These are phyloP conservation scores for Penicillium riverlandense DNA, from an alignment of 495 filamentous ascomycete species.

Conservation along the genomic window DNA sequence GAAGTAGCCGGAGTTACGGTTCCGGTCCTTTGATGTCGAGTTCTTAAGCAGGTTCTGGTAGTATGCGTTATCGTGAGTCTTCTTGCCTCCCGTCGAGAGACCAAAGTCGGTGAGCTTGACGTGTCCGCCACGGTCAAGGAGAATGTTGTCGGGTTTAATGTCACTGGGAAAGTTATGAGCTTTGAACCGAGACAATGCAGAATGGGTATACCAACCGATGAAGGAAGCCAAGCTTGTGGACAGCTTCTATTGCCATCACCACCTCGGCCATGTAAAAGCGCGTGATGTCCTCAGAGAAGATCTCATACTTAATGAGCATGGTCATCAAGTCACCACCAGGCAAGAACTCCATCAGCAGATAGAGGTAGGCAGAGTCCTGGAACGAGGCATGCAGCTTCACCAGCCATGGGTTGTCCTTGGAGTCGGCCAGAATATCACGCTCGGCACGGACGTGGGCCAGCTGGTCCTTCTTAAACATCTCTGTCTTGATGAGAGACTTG, in stretches of 20 bases:
- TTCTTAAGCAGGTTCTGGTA: slow-evolving; percentile 93
- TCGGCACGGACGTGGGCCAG: slow-evolving; percentile 97
- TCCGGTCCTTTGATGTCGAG: slow-evolving; percentile 61
- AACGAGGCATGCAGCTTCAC: slow-evolving; percentile 98
- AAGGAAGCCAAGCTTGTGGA: slow-evolving; percentile 96
- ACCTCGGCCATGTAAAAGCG: slow-evolving; percentile 99
- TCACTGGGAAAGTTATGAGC: slow-evolving; percentile 53
- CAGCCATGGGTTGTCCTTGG: slow-evolving; percentile 93
- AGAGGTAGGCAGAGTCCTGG: slow-evolving; percentile 90
- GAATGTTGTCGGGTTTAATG: slow-evolving; percentile 98
- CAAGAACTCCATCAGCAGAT: slow-evolving; percentile 99
- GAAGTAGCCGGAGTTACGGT: slow-evolving; percentile 77
- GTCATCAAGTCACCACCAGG: slow-evolving; percentile 99
- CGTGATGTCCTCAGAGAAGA: slow-evolving; percentile 97
- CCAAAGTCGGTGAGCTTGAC: slow-evolving; percentile 99
- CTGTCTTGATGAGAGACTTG: slow-evolving; percentile 95
- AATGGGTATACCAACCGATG: slow-evolving; percentile 70
- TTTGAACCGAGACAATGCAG: not conserved
- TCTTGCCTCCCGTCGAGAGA: slow-evolving; percentile 95
- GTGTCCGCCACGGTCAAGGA: slow-evolving; percentile 89
- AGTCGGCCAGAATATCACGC: slow-evolving; percentile 94
- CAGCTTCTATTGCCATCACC: slow-evolving; percentile 92
- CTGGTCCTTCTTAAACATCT: slow-evolving; percentile 99
- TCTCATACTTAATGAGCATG: slow-evolving; percentile 99
- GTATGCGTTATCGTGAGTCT: slow-evolving; percentile 95